Base-by-base conservation (phyloP, 2,329 filamentous ascomycete genomes). In the Phaeosphaeriaceae sp. region DNA sequence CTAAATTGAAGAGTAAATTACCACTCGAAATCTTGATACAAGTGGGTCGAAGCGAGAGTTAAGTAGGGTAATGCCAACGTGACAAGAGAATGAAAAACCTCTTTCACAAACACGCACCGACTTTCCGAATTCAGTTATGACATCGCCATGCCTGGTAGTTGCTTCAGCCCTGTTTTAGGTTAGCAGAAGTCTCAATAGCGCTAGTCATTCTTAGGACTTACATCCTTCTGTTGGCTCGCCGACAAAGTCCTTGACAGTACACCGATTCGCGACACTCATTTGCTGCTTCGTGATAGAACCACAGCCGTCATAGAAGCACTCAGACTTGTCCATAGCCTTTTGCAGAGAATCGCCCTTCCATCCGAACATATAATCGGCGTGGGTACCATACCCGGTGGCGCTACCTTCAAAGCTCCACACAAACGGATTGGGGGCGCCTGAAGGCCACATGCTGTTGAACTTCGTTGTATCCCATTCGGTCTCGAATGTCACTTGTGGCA, bases 281-380 rank as follows among this genome's bases (percentile, higher is more conserved):
- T 54, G 48, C 52, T 67, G 63, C 26, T 63, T 65, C 46, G 56
- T 65, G 21, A 67, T 52, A 3, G 47, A 48, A 5, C 56, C 56
- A 23, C 56, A 60, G 4, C 56, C 54, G 46, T 60, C 54, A 34
- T 60, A 60, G 33, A 57, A 57, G 49, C 56, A 60, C 40, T 60
- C 56, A 2, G 46, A 49, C 49, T 60, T 60, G 17, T 57, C 54
- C 57, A 60, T 60, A 7, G 57, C 57, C 13, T 23, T 35, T 21
- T 60, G 54, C 8, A 60, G 38, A 1, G 51, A 21, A 47, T 60
- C 54, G 6, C 54, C 58, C 43, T 58, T 58, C 59, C 56, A 62
- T 2, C 59, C 54, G 17, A 62, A 60, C 56, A 63, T 58, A 30
- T 65, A 65, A 43, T 65, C 62, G 7, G 62, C 62, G 35, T 65